Percentiles rank a stretch among this genome's conserved stretches.
Evolutionary conservation across 768 basidiomycete species (phyloP).

Genomic region (Thelephora ganbajun): DNA sequence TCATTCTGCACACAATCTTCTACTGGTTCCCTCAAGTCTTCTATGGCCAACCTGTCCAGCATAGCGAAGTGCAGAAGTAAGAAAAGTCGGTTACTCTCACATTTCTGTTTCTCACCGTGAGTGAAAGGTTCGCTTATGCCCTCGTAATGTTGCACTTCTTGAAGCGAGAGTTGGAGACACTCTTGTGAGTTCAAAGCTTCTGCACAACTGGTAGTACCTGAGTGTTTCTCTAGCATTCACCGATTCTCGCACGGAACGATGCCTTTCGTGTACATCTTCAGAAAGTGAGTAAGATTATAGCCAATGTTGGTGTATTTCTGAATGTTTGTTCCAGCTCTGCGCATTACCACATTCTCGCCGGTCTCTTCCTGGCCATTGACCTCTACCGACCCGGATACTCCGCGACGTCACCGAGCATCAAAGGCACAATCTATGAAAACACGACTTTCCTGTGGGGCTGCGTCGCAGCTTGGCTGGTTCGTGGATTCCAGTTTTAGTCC

Average conservation of each 20-base stretch:
- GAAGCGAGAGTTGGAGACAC: constrained; percentile 77
- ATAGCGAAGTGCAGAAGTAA: constrained; percentile 69
- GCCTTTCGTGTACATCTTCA: constrained; percentile 75
- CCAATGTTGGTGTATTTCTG: neutral
- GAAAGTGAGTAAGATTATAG: constrained; percentile 47
- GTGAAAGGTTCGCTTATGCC: constrained; percentile 45
- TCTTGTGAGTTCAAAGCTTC: constrained; percentile 46
- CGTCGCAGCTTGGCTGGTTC: constrained; percentile 60
- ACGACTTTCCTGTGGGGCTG: constrained; percentile 54
- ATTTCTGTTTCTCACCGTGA: constrained; percentile 2
- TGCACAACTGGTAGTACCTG: neutral
- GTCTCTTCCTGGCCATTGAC: constrained; percentile 65
- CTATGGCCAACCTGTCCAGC: constrained; percentile 57
- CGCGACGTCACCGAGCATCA: constrained; percentile 44
- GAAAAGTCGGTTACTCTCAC: constrained; percentile 7
- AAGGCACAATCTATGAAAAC: constrained; percentile 48
- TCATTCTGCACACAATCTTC: constrained; percentile 78
- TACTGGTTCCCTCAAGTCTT: constrained; percentile 58
- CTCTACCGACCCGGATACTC: constrained; percentile 75
- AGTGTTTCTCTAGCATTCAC: constrained; percentile 49
- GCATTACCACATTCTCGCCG: constrained; percentile 73
- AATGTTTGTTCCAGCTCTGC: constrained; percentile 42
- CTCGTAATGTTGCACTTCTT: constrained; percentile 78
- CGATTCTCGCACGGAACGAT: constrained; percentile 93
- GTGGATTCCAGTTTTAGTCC: constrained; percentile 17